Base-by-base conservation (phyloP, 2,329 filamentous ascomycete species). In the Drechslera avenae region DNA sequence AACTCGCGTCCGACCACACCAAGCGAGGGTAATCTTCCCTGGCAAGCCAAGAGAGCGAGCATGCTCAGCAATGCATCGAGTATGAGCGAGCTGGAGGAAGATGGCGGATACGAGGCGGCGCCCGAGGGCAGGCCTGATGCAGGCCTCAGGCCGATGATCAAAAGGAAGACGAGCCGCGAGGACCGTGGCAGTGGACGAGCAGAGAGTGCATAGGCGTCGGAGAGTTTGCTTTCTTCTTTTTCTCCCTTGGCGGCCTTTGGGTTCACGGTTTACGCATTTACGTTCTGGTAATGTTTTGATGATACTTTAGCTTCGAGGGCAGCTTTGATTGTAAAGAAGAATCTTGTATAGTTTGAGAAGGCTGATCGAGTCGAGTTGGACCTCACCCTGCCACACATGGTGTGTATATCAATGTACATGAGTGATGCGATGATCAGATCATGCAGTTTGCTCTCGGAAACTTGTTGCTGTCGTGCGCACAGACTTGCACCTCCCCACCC, bases 1-100 rank as follows among this genome's bases (percentile, higher is more conserved):
- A 47, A 53, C 1, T 54, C 52, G 2, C 49, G 67, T 14, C 65
- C 67, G 2, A 55, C 51, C 9, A 73, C 69, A 5, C 66, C 66
- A n/a, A 64, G 52, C 21, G 68, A 69, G 2, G 55, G 56, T 8
- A 56, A 54, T 14, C 18, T 50, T 1, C 60, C 59, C 2, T 66
- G 67, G 55, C 64, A 68, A 42, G 67, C 66, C n/a, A 73, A 68
- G 39, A 32, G 71, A 4, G 62, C 62, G 1, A 73, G 71, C 32
- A 67, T 60, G 50, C 56, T 74, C 2, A 73, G 69, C 17, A 72
- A 56, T 8, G 58, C n/a, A n/a, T n/a, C n/a, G n/a, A n/a, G n/a
- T n/a, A n/a, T n/a, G n/a, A n/a, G n/a, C n/a, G n/a, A n/a, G n/a
- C n/a, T n/a, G 19, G 19, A 21, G 7, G 19, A 21, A 21, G 49